A percentile compares a stretch with the other conserved stretches of the same genome.
Conservation (phyloP, 768 basidiomycete genomes). For the Suillus americanus region DNA sequence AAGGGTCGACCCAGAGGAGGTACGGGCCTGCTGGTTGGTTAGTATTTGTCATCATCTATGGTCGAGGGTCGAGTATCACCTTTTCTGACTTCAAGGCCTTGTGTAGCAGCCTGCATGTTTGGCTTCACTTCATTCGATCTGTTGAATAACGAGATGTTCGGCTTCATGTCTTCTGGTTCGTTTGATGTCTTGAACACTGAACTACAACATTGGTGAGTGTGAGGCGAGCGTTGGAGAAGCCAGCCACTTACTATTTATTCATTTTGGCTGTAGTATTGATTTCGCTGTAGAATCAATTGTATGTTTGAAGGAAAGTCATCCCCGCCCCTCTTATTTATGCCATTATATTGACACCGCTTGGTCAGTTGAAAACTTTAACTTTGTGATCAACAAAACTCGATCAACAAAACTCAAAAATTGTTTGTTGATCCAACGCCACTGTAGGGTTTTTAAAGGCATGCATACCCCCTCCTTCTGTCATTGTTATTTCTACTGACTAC, state of each 20-base stretch:
- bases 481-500: not conserved
- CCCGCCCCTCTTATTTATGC: not conserved
- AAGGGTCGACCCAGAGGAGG: not conserved
- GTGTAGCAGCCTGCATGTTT: too few species aligned
- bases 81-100: too few species aligned
- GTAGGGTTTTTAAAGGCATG: not conserved
- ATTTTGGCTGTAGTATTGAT: not conserved
- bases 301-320: not conserved
- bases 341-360: not conserved
- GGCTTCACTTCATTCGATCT: too few species aligned
- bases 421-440: not conserved
- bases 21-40: too few species aligned
- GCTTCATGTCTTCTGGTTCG: too few species aligned
- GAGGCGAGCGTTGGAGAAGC: not conserved
- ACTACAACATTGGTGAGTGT: not conserved
- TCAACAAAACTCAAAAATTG: not conserved
- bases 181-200: not conserved
- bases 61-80: too few species aligned
- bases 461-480: not conserved
- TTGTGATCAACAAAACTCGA: not conserved
- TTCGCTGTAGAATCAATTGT: not conserved
- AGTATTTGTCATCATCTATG: too few species aligned
- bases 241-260: not conserved
- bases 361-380: not conserved
- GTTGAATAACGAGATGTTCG: too few species aligned